Percentiles rank a stretch among this genome's conserved stretches.
Conservation (phyloP, 352 stramenopile species). For the Phytopythium mirpurense region DNA sequence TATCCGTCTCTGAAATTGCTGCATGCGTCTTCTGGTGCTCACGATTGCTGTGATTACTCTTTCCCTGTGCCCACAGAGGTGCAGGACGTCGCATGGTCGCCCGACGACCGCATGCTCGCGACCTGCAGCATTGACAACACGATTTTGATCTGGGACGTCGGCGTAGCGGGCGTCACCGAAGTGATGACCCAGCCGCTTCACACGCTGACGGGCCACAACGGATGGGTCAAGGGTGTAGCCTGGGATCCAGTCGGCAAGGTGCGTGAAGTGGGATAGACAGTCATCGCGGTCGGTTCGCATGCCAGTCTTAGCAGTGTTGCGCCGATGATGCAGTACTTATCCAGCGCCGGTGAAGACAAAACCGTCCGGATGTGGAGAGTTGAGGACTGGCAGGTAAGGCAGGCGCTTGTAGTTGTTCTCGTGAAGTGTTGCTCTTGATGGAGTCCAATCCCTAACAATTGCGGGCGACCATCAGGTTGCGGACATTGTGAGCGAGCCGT, state of each 20-base stretch:
- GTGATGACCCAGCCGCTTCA: constrained; percentile 82
- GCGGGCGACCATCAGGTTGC: too few relatives aligned
- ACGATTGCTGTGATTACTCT: neutral
- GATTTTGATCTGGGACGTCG: constrained; percentile 84
- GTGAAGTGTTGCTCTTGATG: too few relatives aligned
- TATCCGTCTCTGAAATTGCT: neutral
- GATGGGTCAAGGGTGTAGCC: constrained; percentile 84
- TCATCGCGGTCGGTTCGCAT: neutral
- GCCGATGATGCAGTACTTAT: constrained; percentile 47
- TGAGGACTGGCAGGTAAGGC: constrained; percentile 72
- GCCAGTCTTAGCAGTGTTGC: neutral
- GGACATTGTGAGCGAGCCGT: constrained; percentile 62
- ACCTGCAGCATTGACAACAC: constrained; percentile 88
- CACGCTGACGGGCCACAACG: constrained; percentile 70
- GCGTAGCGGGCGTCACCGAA: constrained; percentile 35
- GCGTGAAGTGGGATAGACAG: neutral
- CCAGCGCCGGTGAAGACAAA: constrained; percentile 84
- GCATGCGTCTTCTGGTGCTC: neutral
- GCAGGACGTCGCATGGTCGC: constrained; percentile 82
- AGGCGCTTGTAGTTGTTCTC: too few relatives aligned
- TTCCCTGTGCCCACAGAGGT: constrained; percentile 39
- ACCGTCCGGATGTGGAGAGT: constrained; percentile 82
- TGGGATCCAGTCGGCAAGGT: constrained; percentile 87
- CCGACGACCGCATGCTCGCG: constrained; percentile 83
- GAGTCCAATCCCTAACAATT: too few relatives aligned